Conservation (phyloP, 2,329 filamentous ascomycete species). For the Didymosphaeria variabile region DNA sequence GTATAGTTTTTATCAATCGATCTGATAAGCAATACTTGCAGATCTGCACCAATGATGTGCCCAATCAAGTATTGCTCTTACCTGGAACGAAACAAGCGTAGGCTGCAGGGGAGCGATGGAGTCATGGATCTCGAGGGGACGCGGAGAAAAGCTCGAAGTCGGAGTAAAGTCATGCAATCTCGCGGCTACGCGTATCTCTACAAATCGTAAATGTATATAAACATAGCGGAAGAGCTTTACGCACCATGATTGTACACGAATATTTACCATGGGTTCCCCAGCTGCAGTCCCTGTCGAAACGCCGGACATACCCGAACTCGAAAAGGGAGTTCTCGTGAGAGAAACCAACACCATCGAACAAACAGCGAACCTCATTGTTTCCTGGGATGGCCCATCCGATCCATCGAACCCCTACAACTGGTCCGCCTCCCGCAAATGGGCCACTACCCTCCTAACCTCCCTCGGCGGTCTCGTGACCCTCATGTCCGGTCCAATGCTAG, state of each 20-base stretch:
- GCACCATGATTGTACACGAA: not conserved
- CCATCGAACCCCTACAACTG: conserved; percentile 41
- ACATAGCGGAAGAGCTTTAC: not conserved
- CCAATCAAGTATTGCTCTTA: no score
- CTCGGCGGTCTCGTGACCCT: conserved; percentile 32
- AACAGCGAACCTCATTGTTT: conserved; percentile 12
- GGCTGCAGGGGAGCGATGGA: not conserved
- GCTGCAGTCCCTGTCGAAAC: not conserved
- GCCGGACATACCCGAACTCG: not conserved
- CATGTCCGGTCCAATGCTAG: conserved; percentile 34
- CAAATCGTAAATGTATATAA: not conserved
- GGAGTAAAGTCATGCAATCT: not conserved
- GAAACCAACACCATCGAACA: not conserved
- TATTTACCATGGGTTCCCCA: not conserved
- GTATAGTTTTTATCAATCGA: not conserved
- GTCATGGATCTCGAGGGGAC: not conserved
- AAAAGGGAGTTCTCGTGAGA: not conserved
- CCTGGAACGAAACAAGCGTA: not conserved
- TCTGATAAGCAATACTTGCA: not conserved
- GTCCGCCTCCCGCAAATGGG: conserved; percentile 50
- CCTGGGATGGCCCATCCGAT: conserved; percentile 21
- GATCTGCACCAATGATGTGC: no score
- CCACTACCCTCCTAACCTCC: conserved; percentile 45
- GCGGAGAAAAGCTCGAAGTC: not conserved
- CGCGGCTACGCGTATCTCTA: not conserved